Percentiles rank a stretch among this genome's conserved stretches.
These are phyloP conservation scores for Rhizopus arrhizus DNA, from an alignment of 371 early-diverging fungal genomes.

Conservation along the genomic window DNA sequence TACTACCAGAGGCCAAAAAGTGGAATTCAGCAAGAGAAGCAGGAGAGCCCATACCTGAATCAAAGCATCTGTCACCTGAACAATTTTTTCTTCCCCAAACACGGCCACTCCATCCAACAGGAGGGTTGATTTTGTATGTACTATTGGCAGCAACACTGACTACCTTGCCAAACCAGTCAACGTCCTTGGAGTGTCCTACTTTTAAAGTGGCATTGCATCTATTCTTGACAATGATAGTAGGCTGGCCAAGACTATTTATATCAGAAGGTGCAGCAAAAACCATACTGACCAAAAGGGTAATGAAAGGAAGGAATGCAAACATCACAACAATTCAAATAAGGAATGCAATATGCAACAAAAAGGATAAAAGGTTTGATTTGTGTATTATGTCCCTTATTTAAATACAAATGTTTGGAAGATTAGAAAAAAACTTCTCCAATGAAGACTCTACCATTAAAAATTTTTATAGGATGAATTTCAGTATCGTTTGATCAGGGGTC, in stretches of 20 bases:
- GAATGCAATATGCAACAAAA: background rate
- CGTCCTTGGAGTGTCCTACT: constrained; percentile 22
- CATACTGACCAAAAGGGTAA: constrained; percentile 9
- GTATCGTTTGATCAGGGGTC: background rate
- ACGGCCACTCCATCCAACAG: constrained; percentile 41
- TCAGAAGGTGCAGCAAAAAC: constrained; percentile 15
- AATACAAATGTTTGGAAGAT: background rate
- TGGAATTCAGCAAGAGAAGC: constrained; percentile 46
- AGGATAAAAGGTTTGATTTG: background rate
- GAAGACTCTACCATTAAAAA: background rate
- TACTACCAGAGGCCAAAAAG: constrained; percentile 28
- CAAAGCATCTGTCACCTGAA: constrained; percentile 18
- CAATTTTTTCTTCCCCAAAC: constrained; percentile 40
- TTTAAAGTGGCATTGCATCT: constrained; percentile 10
- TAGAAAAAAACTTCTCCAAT: constrained; percentile 15
- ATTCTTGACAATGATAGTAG: constrained; percentile 25
- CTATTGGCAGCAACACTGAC: constrained; percentile 20
- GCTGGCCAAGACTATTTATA: background rate
- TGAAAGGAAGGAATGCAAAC: constrained; percentile 1
- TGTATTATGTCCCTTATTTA: background rate
- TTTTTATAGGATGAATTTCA: constrained; percentile 22
- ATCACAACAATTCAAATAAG: constrained; percentile 4
- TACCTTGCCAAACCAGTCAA: constrained; percentile 19
- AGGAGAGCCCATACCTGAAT: constrained; percentile 30
- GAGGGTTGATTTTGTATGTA: constrained; percentile 21